Conservation (phyloP, 2,329 filamentous ascomycete species). For the Penicillium sp. region DNA sequence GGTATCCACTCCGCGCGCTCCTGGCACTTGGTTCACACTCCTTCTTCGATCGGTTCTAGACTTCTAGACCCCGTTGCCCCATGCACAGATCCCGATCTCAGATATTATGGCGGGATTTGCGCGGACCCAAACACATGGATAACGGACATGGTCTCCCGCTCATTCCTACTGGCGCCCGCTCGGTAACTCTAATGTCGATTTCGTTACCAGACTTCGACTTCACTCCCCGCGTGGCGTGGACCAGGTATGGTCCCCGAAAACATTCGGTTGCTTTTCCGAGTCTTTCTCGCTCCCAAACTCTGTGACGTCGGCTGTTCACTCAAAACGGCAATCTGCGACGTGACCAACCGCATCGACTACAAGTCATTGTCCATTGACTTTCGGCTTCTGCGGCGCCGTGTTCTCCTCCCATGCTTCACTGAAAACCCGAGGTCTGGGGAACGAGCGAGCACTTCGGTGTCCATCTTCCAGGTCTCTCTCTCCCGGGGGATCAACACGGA, state of each 20-base stretch:
- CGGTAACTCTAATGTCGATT: not conserved
- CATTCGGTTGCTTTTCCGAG: slow-evolving; percentile 3
- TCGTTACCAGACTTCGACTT: not conserved
- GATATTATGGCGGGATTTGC: too few relatives aligned
- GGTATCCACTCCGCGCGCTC: not conserved
- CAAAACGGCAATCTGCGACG: not conserved
- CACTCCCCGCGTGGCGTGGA: not conserved
- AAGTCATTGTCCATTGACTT: not conserved
- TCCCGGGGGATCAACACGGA: not conserved
- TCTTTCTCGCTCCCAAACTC: slow-evolving; percentile 14
- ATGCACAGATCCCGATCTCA: too few relatives aligned
- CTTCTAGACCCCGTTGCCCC: too few relatives aligned
- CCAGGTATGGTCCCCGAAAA: not conserved
- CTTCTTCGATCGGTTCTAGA: too few relatives aligned
- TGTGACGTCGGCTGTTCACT: not conserved
- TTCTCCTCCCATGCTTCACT: not conserved
- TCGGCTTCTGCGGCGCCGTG: not conserved
- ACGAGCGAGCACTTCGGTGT: not conserved
- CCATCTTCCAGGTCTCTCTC: slow-evolving; percentile 15
- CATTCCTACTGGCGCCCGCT: not conserved
- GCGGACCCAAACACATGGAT: not conserved
- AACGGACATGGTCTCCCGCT: not conserved
- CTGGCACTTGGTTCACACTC: not conserved
- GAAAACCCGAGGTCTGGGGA: not conserved
- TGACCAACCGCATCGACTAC: not conserved